Evolutionary conservation across 1,139 yeast species (phyloP), one percentile per base, ranked within the genome.

Genomic region (Diutina neorugosa): DNA sequence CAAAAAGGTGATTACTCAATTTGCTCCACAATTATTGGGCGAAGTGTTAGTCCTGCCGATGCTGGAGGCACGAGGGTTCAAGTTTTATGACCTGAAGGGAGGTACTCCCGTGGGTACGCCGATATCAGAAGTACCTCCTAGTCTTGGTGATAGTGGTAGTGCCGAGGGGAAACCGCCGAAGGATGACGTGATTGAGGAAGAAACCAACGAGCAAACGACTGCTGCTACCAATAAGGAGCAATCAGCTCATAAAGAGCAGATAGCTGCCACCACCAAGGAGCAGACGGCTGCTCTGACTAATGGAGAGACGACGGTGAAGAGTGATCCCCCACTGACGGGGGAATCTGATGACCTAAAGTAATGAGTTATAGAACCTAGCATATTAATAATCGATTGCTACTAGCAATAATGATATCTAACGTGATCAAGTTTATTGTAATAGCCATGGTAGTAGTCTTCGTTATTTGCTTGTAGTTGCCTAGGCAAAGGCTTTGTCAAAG

Each of bases 401-500:
- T n/a, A n/a, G n/a, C n/a, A n/a, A n/a, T n/a, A n/a, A n/a, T n/a
- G n/a, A n/a, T n/a, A n/a, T n/a, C n/a, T n/a, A n/a, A n/a, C n/a
- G n/a, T n/a, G n/a, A n/a, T n/a, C n/a, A n/a, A n/a, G n/a, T n/a
- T n/a, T n/a, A n/a, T n/a, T n/a, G n/a, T 12, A 27, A 27, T 3
- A 9, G 2, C 34, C 34, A 9, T 27, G 31, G 8, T 2, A 9
- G 8, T 27, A 27, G 11, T 27, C 9, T 12, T 3, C 8, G 11
- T 4, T 27, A 9, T 12, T 27, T 5, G 11, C 34, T 27, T 27
- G n/a, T n/a, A n/a, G n/a, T n/a, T n/a, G n/a, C n/a, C 2, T 52
- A 52, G 23, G 55, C 58, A 49, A 72, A 72, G 4, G 69, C 73
- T 63, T 78, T 71, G 57, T 80, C 80, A 62, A 70, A 77, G 27